Conservation (phyloP, 306 rosid genomes). For the Castanospermum australe region DNA sequence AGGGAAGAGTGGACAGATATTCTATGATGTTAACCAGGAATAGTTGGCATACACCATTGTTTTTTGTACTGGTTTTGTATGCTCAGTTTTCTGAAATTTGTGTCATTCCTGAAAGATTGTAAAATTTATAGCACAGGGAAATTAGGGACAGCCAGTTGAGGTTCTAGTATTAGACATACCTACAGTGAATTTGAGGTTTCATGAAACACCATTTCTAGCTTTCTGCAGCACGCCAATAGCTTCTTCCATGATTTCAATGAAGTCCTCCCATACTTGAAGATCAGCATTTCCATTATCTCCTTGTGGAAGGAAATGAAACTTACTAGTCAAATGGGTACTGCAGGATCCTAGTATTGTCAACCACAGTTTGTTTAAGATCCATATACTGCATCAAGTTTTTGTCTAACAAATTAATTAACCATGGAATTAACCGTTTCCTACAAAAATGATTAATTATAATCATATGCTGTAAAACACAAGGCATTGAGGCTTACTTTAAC, state of each 20-base stretch:
- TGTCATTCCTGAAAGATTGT: background rate
- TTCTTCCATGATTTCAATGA: constrained; percentile 37
- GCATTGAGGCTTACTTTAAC: no score
- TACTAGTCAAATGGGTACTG: constrained; percentile 39
- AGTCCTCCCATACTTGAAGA: constrained; percentile 44
- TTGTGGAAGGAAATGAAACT: constrained; percentile 45
- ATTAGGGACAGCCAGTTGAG: background rate
- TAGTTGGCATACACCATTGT: background rate
- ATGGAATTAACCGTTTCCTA: no score
- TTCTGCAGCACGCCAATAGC: constrained; percentile 33
- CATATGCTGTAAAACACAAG: no score
- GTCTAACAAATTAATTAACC: background rate
- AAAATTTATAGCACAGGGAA: background rate
- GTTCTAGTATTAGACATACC: background rate
- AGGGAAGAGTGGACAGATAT: background rate
- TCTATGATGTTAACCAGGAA: background rate
- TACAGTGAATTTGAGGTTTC: background rate
- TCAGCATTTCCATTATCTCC: constrained; percentile 46
- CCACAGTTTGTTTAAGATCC: constrained; percentile 47
- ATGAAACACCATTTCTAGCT: background rate
- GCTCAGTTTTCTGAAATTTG: background rate
- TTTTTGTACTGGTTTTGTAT: background rate
- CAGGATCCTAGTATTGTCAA: constrained; percentile 52
- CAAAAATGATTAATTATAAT: background rate
- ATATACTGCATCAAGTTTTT: constrained; percentile 43